Percentiles rank a stretch among this genome's conserved stretches.
Evolutionary conservation across 2,329 filamentous ascomycete genomes (phyloP).

Genomic region (Drechslerella stenobrocha): DNA sequence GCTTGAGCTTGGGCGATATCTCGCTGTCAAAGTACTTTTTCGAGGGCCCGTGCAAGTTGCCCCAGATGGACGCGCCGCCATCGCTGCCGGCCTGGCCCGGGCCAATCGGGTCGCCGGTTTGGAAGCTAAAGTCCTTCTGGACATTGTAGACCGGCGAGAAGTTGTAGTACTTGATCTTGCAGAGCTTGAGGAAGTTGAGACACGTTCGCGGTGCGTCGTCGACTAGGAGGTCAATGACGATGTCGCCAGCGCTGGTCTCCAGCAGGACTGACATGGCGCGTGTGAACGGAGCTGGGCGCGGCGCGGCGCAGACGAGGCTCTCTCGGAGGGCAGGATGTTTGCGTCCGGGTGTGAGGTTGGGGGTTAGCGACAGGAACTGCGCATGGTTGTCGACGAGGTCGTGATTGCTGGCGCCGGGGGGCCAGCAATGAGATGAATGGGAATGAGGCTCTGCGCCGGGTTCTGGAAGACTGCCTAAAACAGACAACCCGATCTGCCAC

Average conservation of each 20-base stretch:
- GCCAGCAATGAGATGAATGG: too few relatives aligned
- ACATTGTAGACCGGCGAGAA: conserved; percentile 89
- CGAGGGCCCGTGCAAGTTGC: conserved; percentile 69
- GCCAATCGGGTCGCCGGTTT: conserved; percentile 91
- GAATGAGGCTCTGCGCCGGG: too few relatives aligned
- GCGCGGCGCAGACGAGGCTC: not conserved
- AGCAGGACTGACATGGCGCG: conserved; percentile 95
- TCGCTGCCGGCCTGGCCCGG: conserved; percentile 82
- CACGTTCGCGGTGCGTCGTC: conserved; percentile 88
- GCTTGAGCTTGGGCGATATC: conserved; percentile 83
- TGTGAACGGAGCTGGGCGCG: not conserved
- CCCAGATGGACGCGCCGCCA: conserved; percentile 93
- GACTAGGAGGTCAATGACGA: conserved; percentile 89
- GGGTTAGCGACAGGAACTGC: too few relatives aligned
- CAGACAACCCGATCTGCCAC: too few relatives aligned
- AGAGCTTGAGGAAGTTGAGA: conserved; percentile 98
- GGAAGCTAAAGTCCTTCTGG: conserved; percentile 93
- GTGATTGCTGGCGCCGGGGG: not conserved
- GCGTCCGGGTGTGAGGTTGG: not conserved
- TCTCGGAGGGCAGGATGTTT: not conserved
- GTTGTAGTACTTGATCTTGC: conserved; percentile 99
- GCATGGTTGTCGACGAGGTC: not conserved
- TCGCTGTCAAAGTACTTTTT: conserved; percentile 80
- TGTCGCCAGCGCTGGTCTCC: conserved; percentile 88
- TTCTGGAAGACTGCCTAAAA: too few relatives aligned